phyloP scores from a whole-genome alignment of 441 rosid genomes.

The Lepidium campestre region DNA sequence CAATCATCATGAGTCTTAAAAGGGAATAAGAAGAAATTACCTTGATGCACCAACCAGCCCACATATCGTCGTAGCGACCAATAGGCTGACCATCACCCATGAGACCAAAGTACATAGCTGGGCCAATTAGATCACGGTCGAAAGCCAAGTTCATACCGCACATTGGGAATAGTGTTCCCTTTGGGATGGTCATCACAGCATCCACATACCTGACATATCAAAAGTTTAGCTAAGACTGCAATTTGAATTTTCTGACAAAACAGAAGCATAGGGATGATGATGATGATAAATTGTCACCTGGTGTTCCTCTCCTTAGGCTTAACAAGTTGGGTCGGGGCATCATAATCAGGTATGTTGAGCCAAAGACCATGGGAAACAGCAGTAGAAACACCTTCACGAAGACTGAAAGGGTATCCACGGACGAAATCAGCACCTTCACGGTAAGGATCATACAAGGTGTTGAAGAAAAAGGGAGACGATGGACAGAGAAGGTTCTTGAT shows the following conservation, averaged over 20 bases:
- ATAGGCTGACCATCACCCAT: conserved; percentile 99
- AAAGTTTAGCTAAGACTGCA: background rate
- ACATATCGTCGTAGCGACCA: conserved; percentile 96
- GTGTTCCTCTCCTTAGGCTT: conserved; percentile 90
- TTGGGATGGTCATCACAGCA: conserved; percentile 89
- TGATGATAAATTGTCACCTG: conserved; percentile 34
- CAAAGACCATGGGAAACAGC: conserved; percentile 98
- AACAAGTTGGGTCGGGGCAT: conserved; percentile 94
- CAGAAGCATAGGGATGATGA: background rate
- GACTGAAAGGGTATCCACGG: conserved; percentile 95
- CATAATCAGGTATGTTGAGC: conserved; percentile 97
- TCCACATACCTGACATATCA: conserved; percentile 62
- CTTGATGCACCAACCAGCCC: conserved; percentile 99
- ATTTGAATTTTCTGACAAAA: background rate
- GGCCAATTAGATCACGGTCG: conserved; percentile 82
- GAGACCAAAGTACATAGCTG: conserved; percentile 99
- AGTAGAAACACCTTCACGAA: conserved; percentile 85
- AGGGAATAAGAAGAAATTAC: conserved; percentile 27
- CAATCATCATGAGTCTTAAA: background rate
- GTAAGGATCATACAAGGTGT: conserved; percentile 88
- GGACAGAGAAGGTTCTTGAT: conserved; percentile 78
- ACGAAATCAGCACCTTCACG: conserved; percentile 92
- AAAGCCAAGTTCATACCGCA: conserved; percentile 95
- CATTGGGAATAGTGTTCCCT: conserved; percentile 96
- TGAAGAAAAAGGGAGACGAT: conserved; percentile 89